These are phyloP conservation scores for Astrephomene gubernaculifera DNA, from an alignment of 139 green algal genomes.

Conservation along the genomic window DNA sequence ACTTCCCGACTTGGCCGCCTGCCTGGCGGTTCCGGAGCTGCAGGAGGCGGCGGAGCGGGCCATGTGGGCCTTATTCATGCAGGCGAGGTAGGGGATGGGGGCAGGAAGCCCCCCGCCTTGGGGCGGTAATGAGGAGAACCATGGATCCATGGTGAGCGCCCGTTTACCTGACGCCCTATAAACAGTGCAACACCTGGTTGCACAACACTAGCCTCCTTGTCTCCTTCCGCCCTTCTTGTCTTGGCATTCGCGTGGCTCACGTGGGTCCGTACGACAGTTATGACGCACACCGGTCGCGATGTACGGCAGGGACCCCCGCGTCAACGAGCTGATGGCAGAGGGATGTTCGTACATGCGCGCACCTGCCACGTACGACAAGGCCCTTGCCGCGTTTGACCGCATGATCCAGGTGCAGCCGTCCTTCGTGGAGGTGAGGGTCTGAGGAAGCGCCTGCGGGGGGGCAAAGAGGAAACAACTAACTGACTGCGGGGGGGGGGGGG, in stretches of 20 bases:
- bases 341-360: slow-evolving; percentile 51
- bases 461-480: too few relatives aligned
- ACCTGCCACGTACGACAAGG: slow-evolving; percentile 30
- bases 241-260: too few relatives aligned
- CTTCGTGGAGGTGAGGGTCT: slow-evolving; percentile 58
- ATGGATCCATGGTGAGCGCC: too few relatives aligned
- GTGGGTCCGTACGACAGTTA: too few relatives aligned
- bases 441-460: too few relatives aligned
- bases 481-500: background rate
- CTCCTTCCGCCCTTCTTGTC: too few relatives aligned
- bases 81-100: background rate
- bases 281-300: too few relatives aligned
- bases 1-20: slow-evolving; percentile 52
- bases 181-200: too few relatives aligned
- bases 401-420: slow-evolving; percentile 50
- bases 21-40: slow-evolving; percentile 50
- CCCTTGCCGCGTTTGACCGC: slow-evolving; percentile 53
- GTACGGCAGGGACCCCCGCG: slow-evolving; percentile 27
- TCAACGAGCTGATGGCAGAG: slow-evolving; percentile 60
- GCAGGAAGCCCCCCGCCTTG: too few relatives aligned
- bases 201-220: too few relatives aligned
- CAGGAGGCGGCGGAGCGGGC: slow-evolving; percentile 51
- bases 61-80: slow-evolving; percentile 72
- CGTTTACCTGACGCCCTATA: too few relatives aligned
- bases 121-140: too few relatives aligned